Percentiles rank a stretch among this genome's conserved stretches.
Conservation (phyloP, 176 grass and related monocot species). For the Zoysia pacifica region DNA sequence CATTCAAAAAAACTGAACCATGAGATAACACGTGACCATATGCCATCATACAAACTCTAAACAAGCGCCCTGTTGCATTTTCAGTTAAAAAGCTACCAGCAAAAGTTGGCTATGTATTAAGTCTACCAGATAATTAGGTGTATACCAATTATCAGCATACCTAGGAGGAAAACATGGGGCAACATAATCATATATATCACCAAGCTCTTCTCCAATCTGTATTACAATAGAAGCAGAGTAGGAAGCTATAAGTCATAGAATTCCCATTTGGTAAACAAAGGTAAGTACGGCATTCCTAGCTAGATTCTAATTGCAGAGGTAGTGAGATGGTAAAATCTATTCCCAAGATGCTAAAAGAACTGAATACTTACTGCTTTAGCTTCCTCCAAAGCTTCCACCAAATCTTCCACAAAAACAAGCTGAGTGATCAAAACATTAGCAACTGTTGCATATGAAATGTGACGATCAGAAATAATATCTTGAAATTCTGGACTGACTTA, state of each 20-base stretch:
- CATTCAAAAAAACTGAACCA: conserved; percentile 6
- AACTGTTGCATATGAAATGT: conserved; percentile 26
- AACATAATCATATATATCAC: conserved; percentile 99
- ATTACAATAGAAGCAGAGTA: conserved; percentile 41
- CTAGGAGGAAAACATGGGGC: conserved; percentile 99
- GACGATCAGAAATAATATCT: conserved; percentile 20
- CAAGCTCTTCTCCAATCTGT: conserved; percentile 97
- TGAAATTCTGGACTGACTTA: conserved; percentile 30
- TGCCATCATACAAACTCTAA: conserved; percentile 1
- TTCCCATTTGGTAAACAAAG: conserved; percentile 30
- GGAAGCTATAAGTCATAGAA: not conserved
- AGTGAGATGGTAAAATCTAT: conserved; percentile 17
- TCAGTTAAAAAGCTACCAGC: not conserved
- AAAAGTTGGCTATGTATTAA: conserved; percentile 1
- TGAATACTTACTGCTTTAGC: conserved; percentile 77
- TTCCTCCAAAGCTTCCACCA: conserved; percentile 98
- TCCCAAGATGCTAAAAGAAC: not conserved
- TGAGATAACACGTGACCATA: not conserved
- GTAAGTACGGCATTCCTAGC: conserved; percentile 10
- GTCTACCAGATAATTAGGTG: conserved; percentile 15
- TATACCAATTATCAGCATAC: conserved; percentile 45
- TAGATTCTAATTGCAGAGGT: conserved; percentile 15
- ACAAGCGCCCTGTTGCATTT: conserved; percentile 9
- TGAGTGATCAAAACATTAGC: conserved; percentile 57
- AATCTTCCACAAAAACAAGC: conserved; percentile 82